Conservation (phyloP, 805 yeast genomes). For the Saccharomycopsis selenospora region DNA sequence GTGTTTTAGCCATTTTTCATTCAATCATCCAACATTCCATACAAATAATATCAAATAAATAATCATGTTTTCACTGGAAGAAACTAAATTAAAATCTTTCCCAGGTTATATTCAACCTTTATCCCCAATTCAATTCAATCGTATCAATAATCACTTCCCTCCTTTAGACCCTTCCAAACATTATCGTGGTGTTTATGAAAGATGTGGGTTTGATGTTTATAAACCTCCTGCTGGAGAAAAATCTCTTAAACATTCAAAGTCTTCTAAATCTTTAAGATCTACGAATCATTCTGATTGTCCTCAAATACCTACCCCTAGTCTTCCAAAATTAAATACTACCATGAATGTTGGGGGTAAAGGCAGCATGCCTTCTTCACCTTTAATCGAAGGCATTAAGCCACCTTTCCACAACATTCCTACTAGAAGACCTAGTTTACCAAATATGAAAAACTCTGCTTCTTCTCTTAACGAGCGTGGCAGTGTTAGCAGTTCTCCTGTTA, state of each 20-base stretch:
- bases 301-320: not conserved
- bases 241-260: not conserved
- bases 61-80: not conserved
- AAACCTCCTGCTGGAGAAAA: conserved; percentile 23
- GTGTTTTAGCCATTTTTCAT: too few species aligned
- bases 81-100: conserved; percentile 9
- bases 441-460: not conserved
- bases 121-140: conserved; percentile 22
- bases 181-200: conserved; percentile 65
- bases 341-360: conserved; percentile 9
- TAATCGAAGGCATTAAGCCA: conserved; percentile 19
- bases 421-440: not conserved
- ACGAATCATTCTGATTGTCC: not conserved
- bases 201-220: conserved; percentile 73
- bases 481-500: not conserved
- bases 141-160: conserved; percentile 54
- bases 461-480: too few species aligned
- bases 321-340: conserved; percentile 4
- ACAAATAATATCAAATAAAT: too few species aligned
- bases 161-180: conserved; percentile 56
- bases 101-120: conserved; percentile 19
- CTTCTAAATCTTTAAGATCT: not conserved
- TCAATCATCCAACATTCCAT: too few species aligned
- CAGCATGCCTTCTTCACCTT: too few species aligned
- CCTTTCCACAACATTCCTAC: not conserved